phyloP scores from a whole-genome alignment of 768 basidiomycete genomes.

The Suillus placidus region DNA sequence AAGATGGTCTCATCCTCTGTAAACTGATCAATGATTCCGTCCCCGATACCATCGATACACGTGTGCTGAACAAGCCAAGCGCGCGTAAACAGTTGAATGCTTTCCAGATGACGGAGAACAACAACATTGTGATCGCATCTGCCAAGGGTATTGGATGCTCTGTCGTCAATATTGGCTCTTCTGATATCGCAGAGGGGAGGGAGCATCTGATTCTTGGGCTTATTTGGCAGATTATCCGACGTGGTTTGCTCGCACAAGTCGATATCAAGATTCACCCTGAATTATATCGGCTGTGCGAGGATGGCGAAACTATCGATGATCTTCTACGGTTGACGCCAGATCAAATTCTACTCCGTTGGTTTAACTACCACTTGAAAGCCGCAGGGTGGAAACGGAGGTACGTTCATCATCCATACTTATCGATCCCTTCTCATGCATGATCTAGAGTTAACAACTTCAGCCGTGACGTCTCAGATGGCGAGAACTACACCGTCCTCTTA shows the following conservation, averaged over 20 bases:
- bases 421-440: constrained; percentile 8
- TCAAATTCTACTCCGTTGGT: constrained; percentile 97
- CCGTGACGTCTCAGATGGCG: constrained; percentile 94
- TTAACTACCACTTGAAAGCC: constrained; percentile 97
- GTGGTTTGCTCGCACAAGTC: constrained; percentile 90
- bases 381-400: constrained; percentile 90
- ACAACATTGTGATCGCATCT: constrained; percentile 99
- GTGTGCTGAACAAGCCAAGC: constrained; percentile 92
- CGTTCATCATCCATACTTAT: not conserved
- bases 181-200: constrained; percentile 88
- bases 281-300: constrained; percentile 92
- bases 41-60: constrained; percentile 97
- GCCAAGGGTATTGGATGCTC: constrained; percentile 98
- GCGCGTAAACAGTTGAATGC: constrained; percentile 86
- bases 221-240: constrained; percentile 98
- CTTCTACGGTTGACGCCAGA: constrained; percentile 92
- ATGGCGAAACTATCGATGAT: constrained; percentile 97
- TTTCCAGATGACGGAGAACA: constrained; percentile 99
- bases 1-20: constrained; percentile 94
- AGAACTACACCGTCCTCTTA: constrained; percentile 96
- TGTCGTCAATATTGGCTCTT: constrained; percentile 96
- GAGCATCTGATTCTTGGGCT: constrained; percentile 97
- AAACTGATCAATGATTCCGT: constrained; percentile 99
- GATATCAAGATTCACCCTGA: constrained; percentile 99
- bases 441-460: constrained; percentile 94